A percentile compares a stretch with the other conserved stretches of the same genome.
These are phyloP conservation scores for Comarum palustre DNA, from an alignment of 306 rosid genomes.

Conservation along the genomic window DNA sequence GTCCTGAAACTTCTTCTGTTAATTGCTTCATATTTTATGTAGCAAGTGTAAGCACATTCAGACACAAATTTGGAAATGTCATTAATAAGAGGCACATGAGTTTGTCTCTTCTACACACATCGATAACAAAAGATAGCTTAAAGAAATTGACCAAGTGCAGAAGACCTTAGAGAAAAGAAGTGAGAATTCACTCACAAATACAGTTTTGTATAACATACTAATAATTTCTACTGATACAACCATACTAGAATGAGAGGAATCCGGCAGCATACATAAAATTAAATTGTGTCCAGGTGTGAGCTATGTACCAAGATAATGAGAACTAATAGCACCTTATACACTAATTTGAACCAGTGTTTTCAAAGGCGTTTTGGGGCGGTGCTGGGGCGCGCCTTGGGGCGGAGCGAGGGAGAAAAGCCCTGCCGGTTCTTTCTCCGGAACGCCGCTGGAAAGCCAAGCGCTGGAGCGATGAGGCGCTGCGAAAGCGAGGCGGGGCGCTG, in stretches of 20 bases:
- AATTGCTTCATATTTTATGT: conserved; percentile 58
- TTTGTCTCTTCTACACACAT: neutral
- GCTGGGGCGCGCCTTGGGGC: too few relatives aligned
- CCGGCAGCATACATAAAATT: neutral
- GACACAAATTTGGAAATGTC: neutral
- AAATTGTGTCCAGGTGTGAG: neutral
- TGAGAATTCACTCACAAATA: neutral
- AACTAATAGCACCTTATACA: neutral
- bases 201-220: neutral
- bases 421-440: too few relatives aligned
- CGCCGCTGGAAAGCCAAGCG: too few relatives aligned
- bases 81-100: neutral
- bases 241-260: neutral
- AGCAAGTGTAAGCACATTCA: conserved; percentile 12
- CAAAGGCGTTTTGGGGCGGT: too few relatives aligned
- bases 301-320: neutral
- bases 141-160: neutral
- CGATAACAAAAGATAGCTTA: neutral
- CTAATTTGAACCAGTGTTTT: neutral
- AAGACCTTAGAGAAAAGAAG: neutral
- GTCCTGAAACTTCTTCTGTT: conserved; percentile 50
- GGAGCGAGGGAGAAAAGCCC: too few relatives aligned
- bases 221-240: neutral
- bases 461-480: too few relatives aligned
- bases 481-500: too few relatives aligned